Conservation (phyloP, 441 rosid genomes). For the Dalechampia spathulata region DNA sequence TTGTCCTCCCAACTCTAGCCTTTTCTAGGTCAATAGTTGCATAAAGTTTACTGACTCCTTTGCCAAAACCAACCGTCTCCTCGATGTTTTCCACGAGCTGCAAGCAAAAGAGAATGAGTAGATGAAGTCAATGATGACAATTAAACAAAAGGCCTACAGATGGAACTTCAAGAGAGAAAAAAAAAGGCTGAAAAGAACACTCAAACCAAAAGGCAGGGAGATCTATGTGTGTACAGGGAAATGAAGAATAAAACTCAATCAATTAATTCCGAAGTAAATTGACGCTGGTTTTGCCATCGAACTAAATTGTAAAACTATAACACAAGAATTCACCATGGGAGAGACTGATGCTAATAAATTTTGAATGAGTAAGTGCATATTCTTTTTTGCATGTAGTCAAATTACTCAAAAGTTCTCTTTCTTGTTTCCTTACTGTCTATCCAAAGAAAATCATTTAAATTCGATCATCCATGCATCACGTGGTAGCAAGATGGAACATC, state of each 20-base stretch:
- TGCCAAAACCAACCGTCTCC: slow-evolving; percentile 73
- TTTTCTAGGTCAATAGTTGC: slow-evolving; percentile 83
- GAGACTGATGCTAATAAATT: neutral
- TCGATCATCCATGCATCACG: neutral
- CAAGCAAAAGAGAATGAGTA: slow-evolving; percentile 11
- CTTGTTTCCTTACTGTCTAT: neutral
- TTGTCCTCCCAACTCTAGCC: slow-evolving; percentile 96
- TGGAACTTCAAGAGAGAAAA: neutral
- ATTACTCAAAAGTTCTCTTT: neutral
- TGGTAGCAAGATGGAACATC: neutral
- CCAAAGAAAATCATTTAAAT: neutral
- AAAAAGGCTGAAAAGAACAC: neutral
- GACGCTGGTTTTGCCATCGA: neutral
- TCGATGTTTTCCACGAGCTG: slow-evolving; percentile 67
- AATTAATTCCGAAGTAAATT: no score
- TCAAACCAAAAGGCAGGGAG: neutral
- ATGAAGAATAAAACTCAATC: no score
- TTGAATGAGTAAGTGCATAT: neutral
- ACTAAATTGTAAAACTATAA: neutral
- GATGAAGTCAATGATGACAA: slow-evolving; percentile 13
- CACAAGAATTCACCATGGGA: neutral
- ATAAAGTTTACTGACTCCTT: slow-evolving; percentile 63
- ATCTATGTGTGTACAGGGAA: neutral
- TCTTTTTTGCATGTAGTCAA: neutral
- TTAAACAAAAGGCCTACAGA: neutral